Conservation (phyloP, 2,329 filamentous ascomycete genomes). For the Alternaria ethzedia region DNA sequence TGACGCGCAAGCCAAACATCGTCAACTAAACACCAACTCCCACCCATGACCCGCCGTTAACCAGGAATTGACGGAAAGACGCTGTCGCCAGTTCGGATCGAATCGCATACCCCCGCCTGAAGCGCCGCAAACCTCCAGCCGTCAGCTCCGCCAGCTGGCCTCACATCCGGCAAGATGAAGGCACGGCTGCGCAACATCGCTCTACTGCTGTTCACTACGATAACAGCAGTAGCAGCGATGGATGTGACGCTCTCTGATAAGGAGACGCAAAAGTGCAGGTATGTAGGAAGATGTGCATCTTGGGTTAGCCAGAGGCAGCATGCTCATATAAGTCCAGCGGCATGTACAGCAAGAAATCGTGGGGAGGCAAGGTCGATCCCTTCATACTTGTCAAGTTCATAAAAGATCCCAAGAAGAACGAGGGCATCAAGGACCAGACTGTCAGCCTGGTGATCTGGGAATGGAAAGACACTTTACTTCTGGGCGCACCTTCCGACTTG, state of each 20-base stretch:
- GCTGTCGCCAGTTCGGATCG: neutral
- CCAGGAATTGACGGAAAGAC: neutral
- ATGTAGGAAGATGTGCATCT: neutral
- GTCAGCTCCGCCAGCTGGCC: constrained; percentile 39
- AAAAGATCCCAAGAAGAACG: constrained; percentile 56
- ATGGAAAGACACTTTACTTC: constrained; percentile 82
- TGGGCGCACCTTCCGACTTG: constrained; percentile 66
- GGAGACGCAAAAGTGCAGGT: constrained; percentile 23
- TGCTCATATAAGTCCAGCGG: constrained; percentile 42
- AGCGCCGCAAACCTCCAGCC: constrained; percentile 1
- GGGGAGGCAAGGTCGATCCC: constrained; percentile 87
- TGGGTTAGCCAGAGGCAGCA: neutral
- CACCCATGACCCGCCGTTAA: constrained; percentile 3
- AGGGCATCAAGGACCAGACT: constrained; percentile 71
- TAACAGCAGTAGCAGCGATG: constrained; percentile 44
- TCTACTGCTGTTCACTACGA: constrained; percentile 42
- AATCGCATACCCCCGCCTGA: constrained; percentile 4
- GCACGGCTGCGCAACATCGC: constrained; percentile 39
- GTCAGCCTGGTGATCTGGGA: constrained; percentile 92
- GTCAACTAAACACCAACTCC: constrained; percentile 12
- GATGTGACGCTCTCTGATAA: constrained; percentile 37
- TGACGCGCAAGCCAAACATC: constrained; percentile 25
- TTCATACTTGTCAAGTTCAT: constrained; percentile 87
- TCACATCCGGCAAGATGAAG: constrained; percentile 44
- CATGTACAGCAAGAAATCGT: constrained; percentile 91